These are phyloP conservation scores for Chaetoscypha palmicola DNA, from an alignment of 2,329 filamentous ascomycete species.

Conservation along the genomic window DNA sequence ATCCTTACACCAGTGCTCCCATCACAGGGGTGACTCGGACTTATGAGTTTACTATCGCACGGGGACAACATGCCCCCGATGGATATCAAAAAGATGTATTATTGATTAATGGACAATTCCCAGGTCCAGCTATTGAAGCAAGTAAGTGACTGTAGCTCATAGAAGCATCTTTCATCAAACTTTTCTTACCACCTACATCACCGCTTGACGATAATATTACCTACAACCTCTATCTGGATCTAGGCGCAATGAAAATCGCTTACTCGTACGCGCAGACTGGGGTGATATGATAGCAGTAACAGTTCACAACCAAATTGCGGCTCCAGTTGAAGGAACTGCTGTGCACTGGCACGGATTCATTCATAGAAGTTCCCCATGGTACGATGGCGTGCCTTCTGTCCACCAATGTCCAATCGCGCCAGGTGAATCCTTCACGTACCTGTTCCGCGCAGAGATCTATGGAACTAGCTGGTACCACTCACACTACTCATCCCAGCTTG, in stretches of 20 bases:
- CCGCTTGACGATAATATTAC: too few relatives aligned
- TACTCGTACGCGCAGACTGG: too few relatives aligned
- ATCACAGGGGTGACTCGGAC: conserved; percentile 34
- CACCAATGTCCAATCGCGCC: conserved; percentile 60
- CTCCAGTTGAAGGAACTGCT: conserved; percentile 31
- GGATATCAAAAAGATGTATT: conserved; percentile 47
- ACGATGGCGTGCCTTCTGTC: conserved; percentile 41
- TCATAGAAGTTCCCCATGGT: conserved; percentile 33
- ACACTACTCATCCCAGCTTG: conserved; percentile 45
- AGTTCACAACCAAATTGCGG: conserved; percentile 61
- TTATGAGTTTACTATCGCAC: conserved; percentile 30
- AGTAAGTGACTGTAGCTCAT: too few relatives aligned
- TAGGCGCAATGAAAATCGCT: too few relatives aligned
- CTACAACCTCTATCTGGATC: too few relatives aligned
- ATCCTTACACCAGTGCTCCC: conserved; percentile 33
- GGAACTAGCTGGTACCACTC: conserved; percentile 55
- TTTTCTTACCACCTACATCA: too few relatives aligned
- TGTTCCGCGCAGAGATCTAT: conserved; percentile 31
- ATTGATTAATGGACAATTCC: conserved; percentile 32
- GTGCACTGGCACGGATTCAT: conserved; percentile 44
- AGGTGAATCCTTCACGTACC: conserved; percentile 29
- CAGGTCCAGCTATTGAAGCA: conserved; percentile 33
- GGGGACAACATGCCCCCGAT: conserved; percentile 33
- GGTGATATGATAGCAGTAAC: conserved; percentile 49
- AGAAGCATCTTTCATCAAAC: too few relatives aligned